A percentile compares a stretch with the other conserved stretches of the same genome.
phyloP scores from a whole-genome alignment of 768 basidiomycete genomes.

The Mycena capillaripes region DNA sequence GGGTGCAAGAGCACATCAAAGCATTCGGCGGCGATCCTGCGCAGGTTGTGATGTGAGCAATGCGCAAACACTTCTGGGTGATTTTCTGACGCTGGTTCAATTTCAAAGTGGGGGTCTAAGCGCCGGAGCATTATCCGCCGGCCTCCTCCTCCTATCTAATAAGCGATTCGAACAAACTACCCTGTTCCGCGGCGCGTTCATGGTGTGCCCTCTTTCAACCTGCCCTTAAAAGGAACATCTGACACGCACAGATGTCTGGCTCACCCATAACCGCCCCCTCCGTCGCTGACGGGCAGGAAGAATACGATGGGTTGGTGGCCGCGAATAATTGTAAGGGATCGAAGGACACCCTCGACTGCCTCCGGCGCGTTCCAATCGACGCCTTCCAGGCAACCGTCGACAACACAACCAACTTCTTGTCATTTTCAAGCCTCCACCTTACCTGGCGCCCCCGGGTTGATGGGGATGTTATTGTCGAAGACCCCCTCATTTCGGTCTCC shows the following conservation, averaged over 20 bases:
- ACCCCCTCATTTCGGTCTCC: conserved; percentile 48
- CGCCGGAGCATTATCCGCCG: conserved; percentile 24
- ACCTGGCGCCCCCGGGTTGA: conserved; percentile 58
- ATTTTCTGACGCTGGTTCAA: background rate
- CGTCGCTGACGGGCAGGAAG: conserved; percentile 20
- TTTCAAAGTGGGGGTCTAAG: background rate
- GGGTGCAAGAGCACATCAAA: conserved; percentile 22
- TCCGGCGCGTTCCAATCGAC: conserved; percentile 48
- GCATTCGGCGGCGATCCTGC: conserved; percentile 22
- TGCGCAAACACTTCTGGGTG: background rate
- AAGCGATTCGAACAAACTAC: conserved; percentile 10
- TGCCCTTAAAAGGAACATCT: background rate
- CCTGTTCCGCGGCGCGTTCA: conserved; percentile 24
- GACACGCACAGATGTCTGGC: conserved; percentile 11
- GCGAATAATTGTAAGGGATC: conserved; percentile 41
- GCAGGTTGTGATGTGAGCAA: conserved; percentile 12
- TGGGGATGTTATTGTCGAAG: conserved; percentile 50
- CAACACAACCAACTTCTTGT: conserved; percentile 45
- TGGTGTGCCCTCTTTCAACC: conserved; percentile 1
- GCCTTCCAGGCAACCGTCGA: conserved; percentile 49
- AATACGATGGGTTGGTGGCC: conserved; percentile 20
- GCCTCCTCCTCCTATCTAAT: conserved; percentile 20
- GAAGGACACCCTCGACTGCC: conserved; percentile 48
- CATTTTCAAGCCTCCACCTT: conserved; percentile 45
- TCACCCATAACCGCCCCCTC: background rate